Base-by-base conservation (phyloP, 2,329 filamentous ascomycete species). In the Exutisphaerella laricina region DNA sequence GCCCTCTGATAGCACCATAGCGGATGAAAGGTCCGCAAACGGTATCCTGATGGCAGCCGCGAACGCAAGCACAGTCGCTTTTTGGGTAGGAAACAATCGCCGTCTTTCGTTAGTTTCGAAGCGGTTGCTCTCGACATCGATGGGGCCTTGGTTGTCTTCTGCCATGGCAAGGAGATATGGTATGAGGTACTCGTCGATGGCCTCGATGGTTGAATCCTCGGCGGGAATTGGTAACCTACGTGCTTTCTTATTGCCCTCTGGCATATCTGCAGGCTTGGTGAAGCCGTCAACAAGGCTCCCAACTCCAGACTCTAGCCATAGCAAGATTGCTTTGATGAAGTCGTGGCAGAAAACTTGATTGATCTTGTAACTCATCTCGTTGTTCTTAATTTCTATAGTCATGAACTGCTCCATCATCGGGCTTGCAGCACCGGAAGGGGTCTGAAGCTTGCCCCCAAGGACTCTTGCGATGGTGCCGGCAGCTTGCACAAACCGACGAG, bases 241-340 rank as follows among this genome's bases (percentile, higher is more conserved):
- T 21, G 69, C 66, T 31, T 64, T 62, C 49, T 58, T 60, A 25
- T 52, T 50, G 5, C 43, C 46, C 1, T 48, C 39, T 21, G 66
- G 61, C 49, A 68, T 60, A 17, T 61, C 57, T 3, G 64, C 60
- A 18, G 67, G 63, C 39, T 69, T 65, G 29, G 73, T 75, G 58
- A 83, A 83, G 0, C 74, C 77, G 45, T 74, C 67, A 2, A 81
- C 58, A 7, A 82, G 59, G 20, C 69, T 70, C 6, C 70, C 66
- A 10, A 75, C 64, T 7, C 79, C 79, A 23, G 76, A 78, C 41
- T 79, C 75, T 2, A 82, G 62, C 76, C 78, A 83, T 1, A 82
- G 65, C 2, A 80, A 56, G 31, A 82, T 79, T 1, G 79, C 77
- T 57, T 78, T 80, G 18, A 82, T 53, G 51, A 83, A 82, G 50